Evolutionary conservation across 2,329 filamentous ascomycete genomes (phyloP), one percentile per base, ranked within the genome.

Genomic region (Cercospora sojina): DNA sequence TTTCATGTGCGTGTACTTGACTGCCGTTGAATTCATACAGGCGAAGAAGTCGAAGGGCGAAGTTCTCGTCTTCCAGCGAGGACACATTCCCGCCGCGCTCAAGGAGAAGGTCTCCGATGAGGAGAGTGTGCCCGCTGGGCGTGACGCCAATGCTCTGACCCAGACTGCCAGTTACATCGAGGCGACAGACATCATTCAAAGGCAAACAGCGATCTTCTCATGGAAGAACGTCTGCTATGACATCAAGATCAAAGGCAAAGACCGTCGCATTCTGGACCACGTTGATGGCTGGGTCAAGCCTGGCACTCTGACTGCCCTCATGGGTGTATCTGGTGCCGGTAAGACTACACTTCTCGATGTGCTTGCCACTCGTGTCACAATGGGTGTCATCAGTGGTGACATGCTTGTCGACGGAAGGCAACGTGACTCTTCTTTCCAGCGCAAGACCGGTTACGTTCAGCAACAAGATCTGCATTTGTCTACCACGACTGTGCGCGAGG

Each of bases 281-380:
- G 91, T 97, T 12, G 91, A 96, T 75, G 93, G 93, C 38, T 97
- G 92, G 91, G 92, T 97, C 67, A 95, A 96, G 79, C 93, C 93
- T 3, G 93, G 93, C 67, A 96, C 92, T 16, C 79, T 96, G 62
- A 97, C 93, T 12, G 93, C 92, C 43, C 83, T 96, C 3, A 97
- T 97, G 93, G 91, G 92, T 80, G 91, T 93, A 7, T 93, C 90
- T 32, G 93, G 93, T 71, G 93, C 93, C n/a, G 93, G 93, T 66
- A 97, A 97, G 79, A 97, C 93, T 0, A 97, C 93, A 0, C 85
- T 97, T 29, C 82, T 97, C 32, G 91, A 97, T 79, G 91, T 91
- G 38, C 84, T 97, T 70, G 93, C 93, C 55, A 91, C 91, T 66
- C 90, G 93, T 77, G 90, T 90, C 10, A 93, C 91, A 0, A 94